These are phyloP conservation scores for Plantago lanceolata DNA, from an alignment of 305 asterid genomes.

Conservation along the genomic window DNA sequence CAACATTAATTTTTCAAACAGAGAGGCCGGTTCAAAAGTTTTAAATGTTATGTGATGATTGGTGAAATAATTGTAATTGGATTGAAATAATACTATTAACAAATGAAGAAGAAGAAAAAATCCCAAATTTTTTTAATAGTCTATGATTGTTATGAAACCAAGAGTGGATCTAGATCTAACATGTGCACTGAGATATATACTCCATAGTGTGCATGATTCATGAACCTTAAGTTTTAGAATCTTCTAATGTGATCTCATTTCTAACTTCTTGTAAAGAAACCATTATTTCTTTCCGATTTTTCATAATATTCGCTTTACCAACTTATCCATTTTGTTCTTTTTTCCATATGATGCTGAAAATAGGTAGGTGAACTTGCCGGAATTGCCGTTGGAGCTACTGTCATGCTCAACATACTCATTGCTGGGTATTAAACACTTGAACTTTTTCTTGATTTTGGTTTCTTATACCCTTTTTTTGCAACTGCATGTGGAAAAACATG, in stretches of 20 bases:
- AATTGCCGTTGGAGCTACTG: conserved; percentile 91
- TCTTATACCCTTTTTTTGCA: background rate
- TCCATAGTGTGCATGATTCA: no score
- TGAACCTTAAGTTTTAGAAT: conserved; percentile 17
- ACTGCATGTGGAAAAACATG: background rate
- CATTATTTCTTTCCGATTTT: no score
- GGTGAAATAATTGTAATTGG: background rate
- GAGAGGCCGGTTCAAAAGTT: conserved; percentile 10
- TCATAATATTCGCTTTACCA: no score
- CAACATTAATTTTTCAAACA: conserved; percentile 21
- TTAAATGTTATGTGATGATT: conserved; percentile 10
- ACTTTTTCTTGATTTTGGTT: background rate
- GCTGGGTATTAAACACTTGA: conserved; percentile 88
- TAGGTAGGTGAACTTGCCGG: conserved; percentile 94
- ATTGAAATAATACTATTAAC: background rate
- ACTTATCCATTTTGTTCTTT: no score
- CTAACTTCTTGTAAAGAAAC: no score
- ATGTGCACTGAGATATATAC: background rate
- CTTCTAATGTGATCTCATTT: conserved; percentile 22
- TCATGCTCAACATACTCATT: conserved; percentile 76
- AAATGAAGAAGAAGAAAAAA: no score
- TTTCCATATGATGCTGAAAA: background rate
- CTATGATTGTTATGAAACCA: conserved; percentile 16
- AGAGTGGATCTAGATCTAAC: conserved; percentile 31
- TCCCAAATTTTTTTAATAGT: background rate